Percentiles rank a stretch among this genome's conserved stretches.
phyloP scores from a whole-genome alignment of 2,329 filamentous ascomycete genomes.

The Aspergillus texensis region DNA sequence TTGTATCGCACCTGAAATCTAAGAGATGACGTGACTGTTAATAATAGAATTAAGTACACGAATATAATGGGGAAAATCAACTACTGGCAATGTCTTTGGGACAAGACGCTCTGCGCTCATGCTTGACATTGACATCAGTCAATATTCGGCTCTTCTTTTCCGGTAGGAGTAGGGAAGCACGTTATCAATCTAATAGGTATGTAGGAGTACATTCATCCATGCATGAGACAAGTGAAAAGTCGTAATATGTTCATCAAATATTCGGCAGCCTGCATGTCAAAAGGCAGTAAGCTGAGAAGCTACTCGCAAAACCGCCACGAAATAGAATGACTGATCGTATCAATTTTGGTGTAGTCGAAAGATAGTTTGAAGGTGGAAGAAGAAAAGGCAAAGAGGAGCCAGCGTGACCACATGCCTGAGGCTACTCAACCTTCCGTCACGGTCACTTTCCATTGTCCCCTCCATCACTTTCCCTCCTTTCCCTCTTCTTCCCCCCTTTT shows the following conservation, averaged over 20 bases:
- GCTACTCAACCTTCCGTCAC: background rate
- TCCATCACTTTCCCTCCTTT: background rate
- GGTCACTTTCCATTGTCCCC: background rate
- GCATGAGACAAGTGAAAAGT: background rate
- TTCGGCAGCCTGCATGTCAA: background rate
- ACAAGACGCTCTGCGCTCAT: background rate
- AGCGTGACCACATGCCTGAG: background rate
- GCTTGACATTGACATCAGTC: background rate
- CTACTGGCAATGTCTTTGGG: background rate
- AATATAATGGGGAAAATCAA: background rate
- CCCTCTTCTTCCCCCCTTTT: background rate
- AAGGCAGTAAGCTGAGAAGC: background rate
- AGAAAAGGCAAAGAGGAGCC: background rate
- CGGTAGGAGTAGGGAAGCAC: background rate
- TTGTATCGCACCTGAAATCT: background rate
- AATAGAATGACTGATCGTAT: background rate
- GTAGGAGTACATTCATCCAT: background rate
- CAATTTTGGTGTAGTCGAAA: background rate
- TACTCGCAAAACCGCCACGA: background rate
- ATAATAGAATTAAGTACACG: slow-evolving; percentile 6
- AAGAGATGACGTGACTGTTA: slow-evolving; percentile 4
- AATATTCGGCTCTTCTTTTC: background rate
- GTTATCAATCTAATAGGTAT: background rate
- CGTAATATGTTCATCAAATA: background rate
- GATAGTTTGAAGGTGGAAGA: background rate